phyloP scores from a whole-genome alignment of 495 filamentous ascomycete genomes.

The Penicillium desertorum region DNA sequence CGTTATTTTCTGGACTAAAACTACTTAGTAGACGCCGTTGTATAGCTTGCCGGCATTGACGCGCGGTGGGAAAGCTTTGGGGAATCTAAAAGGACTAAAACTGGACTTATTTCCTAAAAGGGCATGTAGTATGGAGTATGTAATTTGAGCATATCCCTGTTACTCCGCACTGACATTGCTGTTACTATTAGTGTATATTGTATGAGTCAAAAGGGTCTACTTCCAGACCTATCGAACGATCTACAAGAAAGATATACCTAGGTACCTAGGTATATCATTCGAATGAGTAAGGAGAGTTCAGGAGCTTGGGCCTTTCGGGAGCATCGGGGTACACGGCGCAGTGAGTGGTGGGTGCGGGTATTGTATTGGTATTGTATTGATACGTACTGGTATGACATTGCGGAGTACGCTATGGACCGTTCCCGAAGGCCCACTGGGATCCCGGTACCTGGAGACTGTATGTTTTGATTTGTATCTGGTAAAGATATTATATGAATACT shows the following conservation, averaged over 20 bases:
- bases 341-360: conserved; percentile 3
- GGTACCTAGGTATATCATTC: no score
- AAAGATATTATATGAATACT: not conserved
- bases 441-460: conserved; percentile 1
- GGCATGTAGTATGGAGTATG: not conserved
- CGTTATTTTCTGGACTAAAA: not conserved
- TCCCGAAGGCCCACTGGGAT: conserved; percentile 20
- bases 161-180: conserved; percentile 4
- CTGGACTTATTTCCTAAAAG: not conserved
- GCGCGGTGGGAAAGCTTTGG: conserved; percentile 4
- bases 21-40: conserved; percentile 4
- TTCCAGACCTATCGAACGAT: conserved; percentile 15
- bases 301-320: conserved; percentile 14
- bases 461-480: not conserved
- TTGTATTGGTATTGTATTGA: not conserved
- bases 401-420: conserved; percentile 23
- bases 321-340: conserved; percentile 1
- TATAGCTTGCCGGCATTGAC: conserved; percentile 6
- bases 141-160: conserved; percentile 5
- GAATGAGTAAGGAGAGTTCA: not conserved
- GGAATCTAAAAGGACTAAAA: no score
- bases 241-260: not conserved
- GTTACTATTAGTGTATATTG: not conserved
- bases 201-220: no score
- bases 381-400: not conserved